These are phyloP conservation scores for Astrothelium macrocarpum DNA, from an alignment of 495 filamentous ascomycete genomes.

Conservation along the genomic window DNA sequence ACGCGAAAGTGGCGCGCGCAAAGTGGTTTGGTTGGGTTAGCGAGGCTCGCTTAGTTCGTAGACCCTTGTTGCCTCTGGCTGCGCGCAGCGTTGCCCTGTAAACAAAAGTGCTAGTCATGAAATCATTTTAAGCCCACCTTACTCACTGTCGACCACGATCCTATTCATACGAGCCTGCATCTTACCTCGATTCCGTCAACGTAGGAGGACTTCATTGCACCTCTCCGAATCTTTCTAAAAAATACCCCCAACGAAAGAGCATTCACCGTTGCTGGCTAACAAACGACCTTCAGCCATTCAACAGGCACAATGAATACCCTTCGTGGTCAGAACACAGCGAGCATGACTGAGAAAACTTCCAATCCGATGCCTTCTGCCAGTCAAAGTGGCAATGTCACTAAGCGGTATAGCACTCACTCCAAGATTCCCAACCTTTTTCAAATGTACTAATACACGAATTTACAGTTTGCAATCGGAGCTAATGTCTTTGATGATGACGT, in stretches of 20 bases:
- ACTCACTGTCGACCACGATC: not conserved
- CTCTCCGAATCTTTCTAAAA: too few relatives aligned
- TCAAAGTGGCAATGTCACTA: conserved; percentile 25
- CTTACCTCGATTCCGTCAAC: not conserved
- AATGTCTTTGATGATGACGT: conserved; percentile 94
- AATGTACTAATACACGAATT: conserved; percentile 6
- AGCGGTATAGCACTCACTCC: conserved; percentile 19
- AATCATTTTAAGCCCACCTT: not conserved
- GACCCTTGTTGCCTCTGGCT: not conserved
- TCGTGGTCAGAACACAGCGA: not conserved
- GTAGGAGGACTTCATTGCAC: not conserved
- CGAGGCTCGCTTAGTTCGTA: not conserved
- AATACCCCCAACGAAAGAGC: too few relatives aligned
- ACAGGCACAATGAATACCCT: not conserved
- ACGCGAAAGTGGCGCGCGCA: conserved; percentile 2
- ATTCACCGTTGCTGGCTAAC: not conserved
- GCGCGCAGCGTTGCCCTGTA: not conserved
- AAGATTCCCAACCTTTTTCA: not conserved
- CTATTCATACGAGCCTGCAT: not conserved
- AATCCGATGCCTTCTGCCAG: conserved; percentile 8
- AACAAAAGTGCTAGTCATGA: not conserved
- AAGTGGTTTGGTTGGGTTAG: not conserved
- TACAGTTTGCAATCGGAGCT: conserved; percentile 86
- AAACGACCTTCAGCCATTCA: not conserved
- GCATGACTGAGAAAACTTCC: conserved; percentile 2